phyloP scores from a whole-genome alignment of 805 yeast species.

The Kodamaea restingae region DNA sequence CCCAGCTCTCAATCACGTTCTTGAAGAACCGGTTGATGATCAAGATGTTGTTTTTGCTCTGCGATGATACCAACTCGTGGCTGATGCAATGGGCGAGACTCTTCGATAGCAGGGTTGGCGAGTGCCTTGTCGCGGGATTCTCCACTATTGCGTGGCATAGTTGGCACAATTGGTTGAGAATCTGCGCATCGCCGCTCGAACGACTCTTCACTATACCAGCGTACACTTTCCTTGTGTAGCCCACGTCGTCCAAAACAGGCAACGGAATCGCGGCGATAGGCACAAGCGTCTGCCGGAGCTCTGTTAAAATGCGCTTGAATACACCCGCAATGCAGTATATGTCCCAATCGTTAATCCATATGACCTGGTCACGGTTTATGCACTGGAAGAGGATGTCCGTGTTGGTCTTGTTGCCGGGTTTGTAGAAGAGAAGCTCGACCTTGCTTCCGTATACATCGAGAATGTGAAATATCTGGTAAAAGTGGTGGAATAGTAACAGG shows the following conservation, averaged over 20 bases:
- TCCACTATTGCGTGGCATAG: slow-evolving; percentile 35
- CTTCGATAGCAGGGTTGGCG: slow-evolving; percentile 38
- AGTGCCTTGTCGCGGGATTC: slow-evolving; percentile 42
- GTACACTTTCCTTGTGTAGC: slow-evolving; percentile 39
- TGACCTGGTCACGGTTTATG: slow-evolving; percentile 49
- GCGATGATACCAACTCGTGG: slow-evolving; percentile 40
- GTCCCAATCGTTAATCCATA: slow-evolving; percentile 56
- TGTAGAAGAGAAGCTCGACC: slow-evolving; percentile 48
- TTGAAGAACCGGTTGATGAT: slow-evolving; percentile 53
- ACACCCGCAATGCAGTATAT: slow-evolving; percentile 47
- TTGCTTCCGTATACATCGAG: slow-evolving; percentile 39
- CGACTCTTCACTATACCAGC: slow-evolving; percentile 28
- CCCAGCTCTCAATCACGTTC: slow-evolving; percentile 52
- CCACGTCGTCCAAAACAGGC: slow-evolving; percentile 50
- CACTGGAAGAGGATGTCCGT: slow-evolving; percentile 47
- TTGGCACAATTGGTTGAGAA: slow-evolving; percentile 45
- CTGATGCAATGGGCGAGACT: slow-evolving; percentile 53
- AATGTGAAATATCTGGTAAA: slow-evolving; percentile 51
- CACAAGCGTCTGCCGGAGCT: slow-evolving; percentile 52
- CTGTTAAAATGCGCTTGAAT: slow-evolving; percentile 45
- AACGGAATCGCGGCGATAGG: slow-evolving; percentile 45
- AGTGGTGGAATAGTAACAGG: slow-evolving; percentile 33
- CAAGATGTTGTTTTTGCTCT: slow-evolving; percentile 43
- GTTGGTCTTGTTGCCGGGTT: slow-evolving; percentile 50
- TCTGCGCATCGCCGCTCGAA: slow-evolving; percentile 15